Base-by-base conservation (phyloP, 768 basidiomycete species). In the Chalciporus piperatus region DNA sequence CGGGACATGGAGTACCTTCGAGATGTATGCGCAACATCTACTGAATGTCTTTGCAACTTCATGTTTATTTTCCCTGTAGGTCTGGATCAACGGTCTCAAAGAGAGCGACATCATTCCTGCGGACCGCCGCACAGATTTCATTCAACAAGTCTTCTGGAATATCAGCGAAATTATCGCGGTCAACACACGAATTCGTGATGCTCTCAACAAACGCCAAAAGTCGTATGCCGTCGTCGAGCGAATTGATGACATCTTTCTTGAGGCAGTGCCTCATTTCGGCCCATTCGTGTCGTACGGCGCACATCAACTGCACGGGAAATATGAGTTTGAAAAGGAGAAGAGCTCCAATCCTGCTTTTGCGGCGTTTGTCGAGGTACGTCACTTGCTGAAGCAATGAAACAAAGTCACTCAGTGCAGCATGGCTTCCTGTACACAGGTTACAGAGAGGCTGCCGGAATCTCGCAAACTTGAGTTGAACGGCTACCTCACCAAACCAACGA, bases 271-370 rank as follows among this genome's bases (percentile, higher is more conserved):
- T 1, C 80, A 87, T 64, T 97, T 99, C 60, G 81, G 76, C 10
- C 97, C 97, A 1, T 99, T 98, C 63, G 94, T 98, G 43, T 83
- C 83, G 30, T 99, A 98, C 62, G 97, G 96, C 40, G 85, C 93
- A 9, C 96, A 98, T 65, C 97, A 99, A 69, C 74, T 98, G 50
- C 98, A 96, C 64, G 97, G 97, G 12, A 99, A 98, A 71, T 98
- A 92, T 67, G 95, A 98, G 72, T 98, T 99, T 68, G 97, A 99
- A 76, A 96, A 92, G 78, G 97, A 98, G 78, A 98, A 98, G 76
- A 85, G 80, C 49, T 80, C 85, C 45, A 99, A 99, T 72, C 82
- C 88, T 6, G 89, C 84, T 12, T 99, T 99, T 72, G 88, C 92
- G 47, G 83, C 84, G 53, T 99, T 98, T 68, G 97, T 98, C 27